Percentiles rank a stretch among this genome's conserved stretches.
These are phyloP conservation scores for Fonsecaea pugnacius DNA, from an alignment of 2,329 filamentous ascomycete genomes.

Conservation along the genomic window DNA sequence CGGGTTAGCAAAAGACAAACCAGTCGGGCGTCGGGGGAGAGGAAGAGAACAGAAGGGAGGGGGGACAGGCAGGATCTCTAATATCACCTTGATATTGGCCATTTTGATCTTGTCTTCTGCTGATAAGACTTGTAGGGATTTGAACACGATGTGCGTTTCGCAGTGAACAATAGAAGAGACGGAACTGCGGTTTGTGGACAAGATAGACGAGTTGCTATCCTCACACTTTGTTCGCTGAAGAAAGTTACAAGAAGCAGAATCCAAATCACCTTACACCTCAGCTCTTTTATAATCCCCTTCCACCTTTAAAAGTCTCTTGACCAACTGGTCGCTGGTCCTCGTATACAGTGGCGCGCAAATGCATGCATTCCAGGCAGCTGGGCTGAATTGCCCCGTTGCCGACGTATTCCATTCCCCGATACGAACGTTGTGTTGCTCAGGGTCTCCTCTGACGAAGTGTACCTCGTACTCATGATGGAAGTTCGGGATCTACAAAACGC, in stretches of 20 bases:
- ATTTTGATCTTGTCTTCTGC: constrained; percentile 5
- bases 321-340: neutral
- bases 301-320: neutral
- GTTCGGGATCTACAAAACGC: constrained; percentile 3
- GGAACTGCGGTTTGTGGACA: neutral
- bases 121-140: too few species aligned
- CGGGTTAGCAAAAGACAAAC: neutral
- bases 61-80: neutral
- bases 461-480: neutral
- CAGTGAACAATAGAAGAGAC: neutral
- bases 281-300: constrained; percentile 11
- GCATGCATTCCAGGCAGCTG: neutral
- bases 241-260: neutral
- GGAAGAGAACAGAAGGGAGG: neutral
- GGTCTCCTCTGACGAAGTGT: neutral
- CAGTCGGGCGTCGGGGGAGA: neutral
- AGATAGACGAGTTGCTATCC: neutral
- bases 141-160: too few species aligned
- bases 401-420: constrained; percentile 5
- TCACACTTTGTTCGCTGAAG: neutral
- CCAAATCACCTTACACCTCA: neutral
- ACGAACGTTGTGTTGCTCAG: neutral
- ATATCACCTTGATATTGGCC: constrained; percentile 14
- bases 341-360: neutral
- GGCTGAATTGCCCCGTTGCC: constrained; percentile 12